Evolutionary conservation across 345 rosid genomes (phyloP).

Genomic region (Gossypium mustelinum): DNA sequence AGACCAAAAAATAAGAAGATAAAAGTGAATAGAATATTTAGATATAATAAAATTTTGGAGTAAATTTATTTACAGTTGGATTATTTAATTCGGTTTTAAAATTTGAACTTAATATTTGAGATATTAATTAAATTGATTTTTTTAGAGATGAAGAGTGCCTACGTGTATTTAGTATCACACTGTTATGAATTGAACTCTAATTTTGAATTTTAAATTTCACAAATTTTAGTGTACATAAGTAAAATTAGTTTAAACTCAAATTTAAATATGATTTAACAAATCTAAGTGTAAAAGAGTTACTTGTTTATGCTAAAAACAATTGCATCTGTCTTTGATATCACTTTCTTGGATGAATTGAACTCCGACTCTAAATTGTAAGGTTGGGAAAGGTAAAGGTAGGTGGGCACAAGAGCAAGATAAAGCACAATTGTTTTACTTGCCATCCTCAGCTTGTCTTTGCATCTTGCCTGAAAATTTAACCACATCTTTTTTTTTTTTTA

Average conservation of each 20-base stretch:
- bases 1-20: too few species aligned
- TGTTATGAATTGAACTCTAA: not conserved
- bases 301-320: too few species aligned
- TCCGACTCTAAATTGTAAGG: not conserved
- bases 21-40: too few species aligned
- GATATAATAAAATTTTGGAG: too few species aligned
- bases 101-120: too few species aligned
- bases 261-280: too few species aligned
- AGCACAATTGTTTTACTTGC: not conserved
- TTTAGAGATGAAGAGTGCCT: not conserved
- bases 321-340: not conserved
- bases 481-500: not conserved
- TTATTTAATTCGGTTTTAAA: too few species aligned
- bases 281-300: too few species aligned
- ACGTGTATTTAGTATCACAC: not conserved
- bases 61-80: too few species aligned
- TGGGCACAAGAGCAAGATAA: not conserved
- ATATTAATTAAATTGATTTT: not conserved
- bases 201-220: not conserved
- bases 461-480: constrained; percentile 5
- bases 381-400: not conserved
- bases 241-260: too few species aligned
- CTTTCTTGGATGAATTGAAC: not conserved
- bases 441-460: not conserved
- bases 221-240: too few species aligned